A percentile compares a stretch with the other conserved stretches of the same genome.
phyloP scores from a whole-genome alignment of 495 filamentous ascomycete genomes.

The Penicillium bialowiezense region DNA sequence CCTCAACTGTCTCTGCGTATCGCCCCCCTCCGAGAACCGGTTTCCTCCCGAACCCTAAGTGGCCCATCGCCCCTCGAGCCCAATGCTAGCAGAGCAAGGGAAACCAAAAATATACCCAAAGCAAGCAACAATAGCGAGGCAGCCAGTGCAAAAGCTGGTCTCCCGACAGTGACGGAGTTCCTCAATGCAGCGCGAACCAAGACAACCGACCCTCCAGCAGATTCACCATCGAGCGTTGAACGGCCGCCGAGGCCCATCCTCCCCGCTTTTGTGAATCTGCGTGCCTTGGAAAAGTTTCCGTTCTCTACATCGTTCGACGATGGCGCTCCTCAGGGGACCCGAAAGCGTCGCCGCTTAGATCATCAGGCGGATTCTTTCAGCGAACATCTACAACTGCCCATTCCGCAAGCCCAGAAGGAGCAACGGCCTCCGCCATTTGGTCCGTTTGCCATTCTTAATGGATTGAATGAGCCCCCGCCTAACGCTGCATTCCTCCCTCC shows the following conservation, averaged over 20 bases:
- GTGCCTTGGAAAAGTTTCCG: conserved; percentile 43
- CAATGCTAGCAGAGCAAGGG: conserved; percentile 36
- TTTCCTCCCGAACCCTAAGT: conserved; percentile 41
- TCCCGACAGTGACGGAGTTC: conserved; percentile 36
- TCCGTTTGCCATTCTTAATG: conserved; percentile 65
- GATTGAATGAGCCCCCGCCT: conserved; percentile 73
- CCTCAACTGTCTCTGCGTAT: conserved; percentile 47
- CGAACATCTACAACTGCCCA: conserved; percentile 51
- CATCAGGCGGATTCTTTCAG: conserved; percentile 42
- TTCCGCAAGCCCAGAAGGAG: conserved; percentile 45
- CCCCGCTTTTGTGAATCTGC: conserved; percentile 47
- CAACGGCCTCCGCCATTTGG: conserved; percentile 49
- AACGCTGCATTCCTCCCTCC: conserved; percentile 71
- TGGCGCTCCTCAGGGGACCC: conserved; percentile 30
- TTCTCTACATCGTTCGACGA: conserved; percentile 44
- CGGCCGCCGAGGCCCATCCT: conserved; percentile 42
- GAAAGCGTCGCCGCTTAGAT: conserved; percentile 44
- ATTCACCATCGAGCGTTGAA: conserved; percentile 33
- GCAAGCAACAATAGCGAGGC: conserved; percentile 26
- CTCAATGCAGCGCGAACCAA: conserved; percentile 32
- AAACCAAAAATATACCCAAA: conserved; percentile 35
- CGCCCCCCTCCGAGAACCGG: conserved; percentile 48
- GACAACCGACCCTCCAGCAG: conserved; percentile 31
- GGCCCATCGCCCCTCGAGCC: conserved; percentile 47
- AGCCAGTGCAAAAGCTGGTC: conserved; percentile 19